Evolutionary conservation across 1,284 basidiomycete species (phyloP), one percentile per base, ranked within the genome.

Genomic region (Malassezia psittaci): DNA sequence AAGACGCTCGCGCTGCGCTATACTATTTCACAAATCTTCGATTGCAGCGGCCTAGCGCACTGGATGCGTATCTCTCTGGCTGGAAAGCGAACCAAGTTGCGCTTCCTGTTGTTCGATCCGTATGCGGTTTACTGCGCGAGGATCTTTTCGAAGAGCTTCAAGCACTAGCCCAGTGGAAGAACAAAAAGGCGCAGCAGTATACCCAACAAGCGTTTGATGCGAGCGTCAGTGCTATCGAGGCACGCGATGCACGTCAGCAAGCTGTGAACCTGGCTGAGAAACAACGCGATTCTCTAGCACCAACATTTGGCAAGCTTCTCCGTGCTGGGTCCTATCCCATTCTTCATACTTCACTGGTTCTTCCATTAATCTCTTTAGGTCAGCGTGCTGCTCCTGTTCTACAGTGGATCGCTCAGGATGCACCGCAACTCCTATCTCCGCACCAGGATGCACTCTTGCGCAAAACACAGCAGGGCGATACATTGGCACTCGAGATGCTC

Each of bases 101-200:
- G 7, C 85, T 87, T 63, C 68, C 72, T 1, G 33, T 46, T 21
- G 77, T 86, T 63, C 15, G 75, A 75, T 46, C 63, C 42, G 54
- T 51, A 2, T 48, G 49, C 1, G 60, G 57, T 50, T 19, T 36
- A 52, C 9, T 56, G 54, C 29, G 56, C 57, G 12, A 43, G 35
- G 24, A 87, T 69, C 85, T 83, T 0, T 77, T 79, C 2, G 86
- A 86, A 54, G 90, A 96, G 67, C 77, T 99, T 19, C 79, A 83
- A 18, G 75, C 82, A 0, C 96, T 98, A 65, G 90, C 90, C 1
- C 85, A 86, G 58, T 77, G 85, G 37, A 96, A 96, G 74, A 90
- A 96, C 66, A 80, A 5, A 78, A 93, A 41, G 85, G 83, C 69
- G 84, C 81, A 0, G 84, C 87, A 65, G 77, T 89, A 96, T 72